These are phyloP conservation scores for Dentipellis fragilis DNA, from an alignment of 768 basidiomycete genomes.

Conservation along the genomic window DNA sequence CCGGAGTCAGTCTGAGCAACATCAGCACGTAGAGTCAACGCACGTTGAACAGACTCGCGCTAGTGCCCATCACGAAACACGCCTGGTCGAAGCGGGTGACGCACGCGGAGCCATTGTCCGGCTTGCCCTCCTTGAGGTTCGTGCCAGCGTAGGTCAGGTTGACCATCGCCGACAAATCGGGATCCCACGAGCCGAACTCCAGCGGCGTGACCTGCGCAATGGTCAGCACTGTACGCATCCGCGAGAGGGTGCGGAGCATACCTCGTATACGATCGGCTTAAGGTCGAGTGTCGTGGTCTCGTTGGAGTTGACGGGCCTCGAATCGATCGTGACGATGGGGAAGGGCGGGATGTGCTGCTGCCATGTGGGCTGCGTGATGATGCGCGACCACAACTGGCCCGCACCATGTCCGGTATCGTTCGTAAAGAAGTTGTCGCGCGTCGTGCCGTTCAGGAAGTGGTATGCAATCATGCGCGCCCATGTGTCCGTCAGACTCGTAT, in stretches of 20 bases:
- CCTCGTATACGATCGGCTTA: conserved; percentile 48
- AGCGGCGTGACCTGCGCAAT: conserved; percentile 41
- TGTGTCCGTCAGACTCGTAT: conserved; percentile 55
- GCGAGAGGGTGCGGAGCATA: conserved; percentile 18
- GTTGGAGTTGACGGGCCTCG: conserved; percentile 36
- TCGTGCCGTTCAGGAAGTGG: conserved; percentile 65
- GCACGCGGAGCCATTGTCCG: conserved; percentile 48
- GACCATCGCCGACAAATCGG: conserved; percentile 58
- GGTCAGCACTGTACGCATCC: neutral
- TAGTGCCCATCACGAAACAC: conserved; percentile 66
- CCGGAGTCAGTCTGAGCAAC: neutral
- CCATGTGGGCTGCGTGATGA: conserved; percentile 42
- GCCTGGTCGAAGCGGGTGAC: conserved; percentile 68
- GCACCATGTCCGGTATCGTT: conserved; percentile 55
- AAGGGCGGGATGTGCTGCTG: conserved; percentile 44
- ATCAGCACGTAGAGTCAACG: conserved; percentile 3
- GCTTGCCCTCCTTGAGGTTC: conserved; percentile 43
- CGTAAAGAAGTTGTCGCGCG: conserved; percentile 46
- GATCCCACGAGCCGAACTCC: conserved; percentile 70
- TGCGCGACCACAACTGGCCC: conserved; percentile 59
- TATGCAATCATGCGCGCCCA: conserved; percentile 60
- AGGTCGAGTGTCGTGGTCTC: conserved; percentile 28
- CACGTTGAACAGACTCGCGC: conserved; percentile 61
- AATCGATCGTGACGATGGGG: conserved; percentile 55
- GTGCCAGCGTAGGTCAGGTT: conserved; percentile 60